Conservation (phyloP, 2,329 filamentous ascomycete genomes). For the Ophiocordyceps camponoti-rufipedis region DNA sequence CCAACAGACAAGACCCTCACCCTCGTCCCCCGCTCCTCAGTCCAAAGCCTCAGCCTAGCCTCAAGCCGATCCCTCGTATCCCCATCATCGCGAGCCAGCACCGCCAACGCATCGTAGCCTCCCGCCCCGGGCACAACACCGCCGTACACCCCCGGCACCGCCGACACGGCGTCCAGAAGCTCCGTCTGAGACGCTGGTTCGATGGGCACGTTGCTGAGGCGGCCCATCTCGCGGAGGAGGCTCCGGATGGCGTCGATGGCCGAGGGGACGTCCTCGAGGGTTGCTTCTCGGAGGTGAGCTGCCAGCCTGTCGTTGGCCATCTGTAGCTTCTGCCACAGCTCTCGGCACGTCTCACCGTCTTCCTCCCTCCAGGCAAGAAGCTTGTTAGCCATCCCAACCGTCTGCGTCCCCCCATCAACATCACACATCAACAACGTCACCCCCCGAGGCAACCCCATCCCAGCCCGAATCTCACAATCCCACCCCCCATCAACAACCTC, state of each 20-base stretch:
- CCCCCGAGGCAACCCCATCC: constrained; percentile 52
- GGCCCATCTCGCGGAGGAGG: constrained; percentile 62
- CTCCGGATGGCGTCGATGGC: constrained; percentile 34
- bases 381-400: constrained; percentile 87
- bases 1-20: constrained; percentile 52
- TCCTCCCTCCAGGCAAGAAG: constrained; percentile 58
- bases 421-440: constrained; percentile 83
- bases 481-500: constrained; percentile 53
- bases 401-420: constrained; percentile 85
- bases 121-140: constrained; percentile 90
- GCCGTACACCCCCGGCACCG: constrained; percentile 63
- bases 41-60: constrained; percentile 49
- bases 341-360: constrained; percentile 39
- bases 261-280: constrained; percentile 21
- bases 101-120: constrained; percentile 74
- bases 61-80: constrained; percentile 42
- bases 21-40: constrained; percentile 33
- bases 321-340: constrained; percentile 64
- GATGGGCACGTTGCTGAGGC: constrained; percentile 59
- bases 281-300: constrained; percentile 35
- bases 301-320: constrained; percentile 54
- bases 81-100: constrained; percentile 59
- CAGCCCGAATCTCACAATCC: constrained; percentile 63
- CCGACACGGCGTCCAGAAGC: constrained; percentile 58
- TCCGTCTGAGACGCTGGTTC: constrained; percentile 76